Percentiles rank a stretch among this genome's conserved stretches.
These are phyloP conservation scores for Corchorus olitorius DNA, from an alignment of 345 rosid genomes.

Conservation along the genomic window DNA sequence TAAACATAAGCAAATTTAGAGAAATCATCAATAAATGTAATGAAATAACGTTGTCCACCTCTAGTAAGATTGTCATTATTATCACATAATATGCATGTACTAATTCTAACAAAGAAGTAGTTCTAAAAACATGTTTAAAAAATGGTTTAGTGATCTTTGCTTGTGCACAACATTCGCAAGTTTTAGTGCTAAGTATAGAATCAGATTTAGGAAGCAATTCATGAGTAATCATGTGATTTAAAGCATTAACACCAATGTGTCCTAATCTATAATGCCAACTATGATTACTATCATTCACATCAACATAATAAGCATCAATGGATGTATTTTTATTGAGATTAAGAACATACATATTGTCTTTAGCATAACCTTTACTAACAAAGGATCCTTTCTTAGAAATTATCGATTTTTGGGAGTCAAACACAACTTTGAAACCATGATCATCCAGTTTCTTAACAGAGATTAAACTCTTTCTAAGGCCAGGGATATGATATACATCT, in stretches of 20 bases:
- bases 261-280: background rate
- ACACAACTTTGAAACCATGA: background rate
- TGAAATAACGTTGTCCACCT: background rate
- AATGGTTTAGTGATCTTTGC: too few species aligned
- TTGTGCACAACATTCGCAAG: too few species aligned
- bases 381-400: constrained; percentile 2
- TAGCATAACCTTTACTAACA: background rate
- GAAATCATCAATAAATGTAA: background rate
- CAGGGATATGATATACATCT: too few species aligned
- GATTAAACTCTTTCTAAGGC: background rate
- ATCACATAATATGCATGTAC: background rate
- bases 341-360: background rate
- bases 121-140: too few species aligned
- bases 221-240: background rate
- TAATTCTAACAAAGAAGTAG: background rate
- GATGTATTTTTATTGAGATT: background rate
- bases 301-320: background rate
- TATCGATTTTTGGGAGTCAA: constrained; percentile 7
- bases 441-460: background rate
- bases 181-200: too few species aligned
- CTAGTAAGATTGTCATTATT: background rate
- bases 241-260: constrained; percentile 6
- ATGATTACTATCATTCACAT: background rate
- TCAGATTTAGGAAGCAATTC: too few species aligned
- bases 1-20: too few species aligned